Evolutionary conservation across 352 stramenopile species (phyloP), one percentile per base, ranked within the genome.

Genomic region (Pythium folliculosum): DNA sequence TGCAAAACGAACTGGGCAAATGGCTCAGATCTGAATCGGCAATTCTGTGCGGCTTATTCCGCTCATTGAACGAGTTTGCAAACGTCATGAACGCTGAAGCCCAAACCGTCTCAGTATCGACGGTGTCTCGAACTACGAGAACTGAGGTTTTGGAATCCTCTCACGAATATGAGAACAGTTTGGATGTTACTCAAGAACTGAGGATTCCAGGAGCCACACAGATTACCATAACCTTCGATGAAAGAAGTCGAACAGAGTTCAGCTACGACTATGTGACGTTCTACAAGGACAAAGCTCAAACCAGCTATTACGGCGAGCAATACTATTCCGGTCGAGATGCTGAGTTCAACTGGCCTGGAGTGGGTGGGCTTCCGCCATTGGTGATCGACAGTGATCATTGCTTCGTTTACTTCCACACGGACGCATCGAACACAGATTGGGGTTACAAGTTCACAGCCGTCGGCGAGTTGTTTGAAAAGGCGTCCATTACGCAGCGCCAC

Each of bases 261-360:
- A 92, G 91, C 58, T 97, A 96, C 64, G 91, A 97, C 63, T 97
- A 94, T 61, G 67, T 97, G 25, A 94, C 82, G 17, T 97, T 97
- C 61, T 94, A 80, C 64, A 92, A 91, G 50, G 78, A 94, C 54
- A 75, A 76, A 40, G 67, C 63, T 5, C 77, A 86, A 69, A 71
- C 69, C 19, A 73, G 82, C 23, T 86, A 73, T 57, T 93, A 92
- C 50, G 89, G 89, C 8, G 80, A 76, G 16, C 73, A 83, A 14
- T 87, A 80, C 57, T 96, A 95, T 61, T 93, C 79, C 2, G 89
- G 88, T 4, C 74, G 87, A n/a, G 89, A 92, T 50, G 59, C 51
- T 0, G 84, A 91, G 21, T 76, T 81, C 40, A 95, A 95, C 59
- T 96, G 87, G 87, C 89, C 89, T 27, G 89, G 89, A 0, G 72